A percentile compares a stretch with the other conserved stretches of the same genome.
These are phyloP conservation scores for Penicillium sp. DNA, from an alignment of 2,329 filamentous ascomycete genomes.

Conservation along the genomic window DNA sequence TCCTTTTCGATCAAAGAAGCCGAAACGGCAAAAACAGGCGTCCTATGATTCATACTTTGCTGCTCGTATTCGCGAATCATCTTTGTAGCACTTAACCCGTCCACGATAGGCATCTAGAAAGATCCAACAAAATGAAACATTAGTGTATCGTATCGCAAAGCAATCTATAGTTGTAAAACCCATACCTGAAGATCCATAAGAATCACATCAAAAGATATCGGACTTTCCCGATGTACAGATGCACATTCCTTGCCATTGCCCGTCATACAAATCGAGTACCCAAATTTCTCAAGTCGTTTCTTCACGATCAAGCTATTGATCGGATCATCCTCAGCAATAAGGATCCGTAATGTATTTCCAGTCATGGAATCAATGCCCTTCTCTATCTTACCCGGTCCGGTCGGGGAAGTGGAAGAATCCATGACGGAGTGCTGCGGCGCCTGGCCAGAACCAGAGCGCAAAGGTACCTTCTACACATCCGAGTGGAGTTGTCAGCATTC, in stretches of 20 bases:
- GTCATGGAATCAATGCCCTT: not conserved
- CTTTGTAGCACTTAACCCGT: slow-evolving; percentile 77
- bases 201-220: slow-evolving; percentile 69
- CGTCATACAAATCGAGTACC: slow-evolving; percentile 70
- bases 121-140: not conserved
- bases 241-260: slow-evolving; percentile 86
- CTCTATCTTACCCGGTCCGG: not conserved
- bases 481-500: not conserved
- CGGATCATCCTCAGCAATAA: slow-evolving; percentile 86
- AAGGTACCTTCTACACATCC: not conserved
- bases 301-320: slow-evolving; percentile 80
- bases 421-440: not conserved
- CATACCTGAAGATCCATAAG: slow-evolving; percentile 91
- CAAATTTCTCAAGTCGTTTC: slow-evolving; percentile 75
- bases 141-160: not conserved
- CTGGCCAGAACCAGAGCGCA: not conserved
- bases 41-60: slow-evolving; percentile 39
- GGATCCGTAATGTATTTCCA: slow-evolving; percentile 43
- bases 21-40: slow-evolving; percentile 85
- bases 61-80: slow-evolving; percentile 74
- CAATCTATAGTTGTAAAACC: slow-evolving; percentile 4
- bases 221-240: slow-evolving; percentile 64
- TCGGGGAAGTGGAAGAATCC: not conserved
- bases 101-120: slow-evolving; percentile 83
- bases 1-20: slow-evolving; percentile 75